Conservation (phyloP, 2,329 filamentous ascomycete species). For the Aspergillus sp. region DNA sequence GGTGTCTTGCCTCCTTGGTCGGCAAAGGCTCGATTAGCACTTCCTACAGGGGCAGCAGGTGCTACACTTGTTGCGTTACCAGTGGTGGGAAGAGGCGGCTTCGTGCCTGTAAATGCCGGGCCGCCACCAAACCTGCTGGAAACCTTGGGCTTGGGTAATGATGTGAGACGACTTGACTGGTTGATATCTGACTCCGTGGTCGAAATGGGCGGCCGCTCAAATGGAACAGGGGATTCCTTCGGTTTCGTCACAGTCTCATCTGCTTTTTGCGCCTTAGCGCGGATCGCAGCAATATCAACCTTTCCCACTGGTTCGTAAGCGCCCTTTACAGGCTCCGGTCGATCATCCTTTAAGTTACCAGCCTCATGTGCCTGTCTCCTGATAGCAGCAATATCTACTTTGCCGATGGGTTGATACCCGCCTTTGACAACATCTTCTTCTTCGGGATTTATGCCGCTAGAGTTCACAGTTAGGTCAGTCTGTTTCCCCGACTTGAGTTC, state of each 20-base stretch:
- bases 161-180: slow-evolving; percentile 74
- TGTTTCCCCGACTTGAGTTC: slow-evolving; percentile 73
- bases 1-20: slow-evolving; percentile 95
- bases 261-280: slow-evolving; percentile 74
- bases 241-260: slow-evolving; percentile 26
- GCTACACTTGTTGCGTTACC: slow-evolving; percentile 63
- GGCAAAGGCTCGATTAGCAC: slow-evolving; percentile 88
- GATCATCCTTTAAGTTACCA: slow-evolving; percentile 62
- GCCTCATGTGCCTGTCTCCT: slow-evolving; percentile 69
- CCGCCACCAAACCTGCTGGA: slow-evolving; percentile 80
- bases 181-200: slow-evolving; percentile 63
- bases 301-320: slow-evolving; percentile 94
- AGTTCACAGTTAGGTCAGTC: slow-evolving; percentile 56
- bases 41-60: slow-evolving; percentile 62
- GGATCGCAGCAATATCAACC: slow-evolving; percentile 94
- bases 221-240: slow-evolving; percentile 46
- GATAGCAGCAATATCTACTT: slow-evolving; percentile 94
- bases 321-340: slow-evolving; percentile 83
- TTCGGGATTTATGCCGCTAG: slow-evolving; percentile 48
- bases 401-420: slow-evolving; percentile 89
- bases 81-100: slow-evolving; percentile 75
- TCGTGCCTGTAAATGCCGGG: slow-evolving; percentile 79
- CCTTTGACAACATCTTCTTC: slow-evolving; percentile 76
- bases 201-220: slow-evolving; percentile 45
- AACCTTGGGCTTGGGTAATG: slow-evolving; percentile 91